Evolutionary conservation across 805 yeast species (phyloP).

Genomic region (Candida pseudofarinosa): DNA sequence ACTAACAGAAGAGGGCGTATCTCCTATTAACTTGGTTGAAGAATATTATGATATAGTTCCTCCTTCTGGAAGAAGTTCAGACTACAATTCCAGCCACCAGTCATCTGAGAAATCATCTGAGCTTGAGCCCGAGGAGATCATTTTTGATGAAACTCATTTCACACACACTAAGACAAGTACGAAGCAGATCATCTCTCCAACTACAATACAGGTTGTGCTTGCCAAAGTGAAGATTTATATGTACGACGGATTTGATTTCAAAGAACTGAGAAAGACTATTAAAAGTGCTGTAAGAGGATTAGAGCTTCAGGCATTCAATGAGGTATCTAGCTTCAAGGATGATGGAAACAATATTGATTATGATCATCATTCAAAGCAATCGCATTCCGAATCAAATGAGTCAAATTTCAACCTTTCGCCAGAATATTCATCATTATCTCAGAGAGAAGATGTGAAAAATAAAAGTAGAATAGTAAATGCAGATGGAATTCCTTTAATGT

Average conservation of each 20-base stretch:
- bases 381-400: slow-evolving; percentile 4
- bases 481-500: slow-evolving; percentile 28
- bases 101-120: slow-evolving; percentile 2
- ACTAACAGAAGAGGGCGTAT: not conserved
- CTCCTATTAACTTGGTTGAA: slow-evolving; percentile 13
- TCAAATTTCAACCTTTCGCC: not conserved
- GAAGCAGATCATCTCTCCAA: slow-evolving; percentile 14
- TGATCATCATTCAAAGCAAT: not conserved
- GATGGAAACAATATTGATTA: not conserved
- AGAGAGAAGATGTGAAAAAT: slow-evolving; percentile 9
- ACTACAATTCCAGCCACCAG: slow-evolving; percentile 1
- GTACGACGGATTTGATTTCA: slow-evolving; percentile 94
- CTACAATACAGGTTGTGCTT: slow-evolving; percentile 29
- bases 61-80: slow-evolving; percentile 1
- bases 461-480: slow-evolving; percentile 8
- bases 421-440: not conserved
- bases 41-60: slow-evolving; percentile 12
- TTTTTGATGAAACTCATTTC: slow-evolving; percentile 27
- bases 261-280: slow-evolving; percentile 65
- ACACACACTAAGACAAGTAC: slow-evolving; percentile 1
- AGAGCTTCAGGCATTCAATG: slow-evolving; percentile 44
- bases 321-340: slow-evolving; percentile 2
- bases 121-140: slow-evolving; percentile 4
- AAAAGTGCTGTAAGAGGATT: slow-evolving; percentile 60
- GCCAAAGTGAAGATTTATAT: slow-evolving; percentile 45